Evolutionary conservation across 1,284 basidiomycete species (phyloP).

Genomic region (Microbotryomycetes sp.): DNA sequence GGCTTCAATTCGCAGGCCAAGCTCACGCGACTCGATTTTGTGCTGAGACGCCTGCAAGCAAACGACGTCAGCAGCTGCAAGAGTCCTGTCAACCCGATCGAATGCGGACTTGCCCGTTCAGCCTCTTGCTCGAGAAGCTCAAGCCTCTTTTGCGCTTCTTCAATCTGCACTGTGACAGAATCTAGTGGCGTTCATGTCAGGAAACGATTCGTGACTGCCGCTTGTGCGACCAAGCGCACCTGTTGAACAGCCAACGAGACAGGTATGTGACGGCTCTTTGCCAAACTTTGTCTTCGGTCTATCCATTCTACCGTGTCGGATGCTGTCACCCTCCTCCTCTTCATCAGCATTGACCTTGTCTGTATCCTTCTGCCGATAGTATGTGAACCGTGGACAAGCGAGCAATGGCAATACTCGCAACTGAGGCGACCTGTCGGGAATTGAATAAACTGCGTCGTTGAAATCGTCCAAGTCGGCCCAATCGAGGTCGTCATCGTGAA

Average conservation of each 20-base stretch:
- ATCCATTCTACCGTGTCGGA: slow-evolving; percentile 41
- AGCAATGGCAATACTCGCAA: slow-evolving; percentile 66
- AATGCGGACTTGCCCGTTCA: slow-evolving; percentile 1
- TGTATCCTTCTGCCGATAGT: slow-evolving; percentile 47
- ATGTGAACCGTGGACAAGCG: slow-evolving; percentile 74
- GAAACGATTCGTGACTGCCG: background rate
- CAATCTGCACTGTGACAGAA: slow-evolving; percentile 27
- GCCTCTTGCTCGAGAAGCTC: slow-evolving; percentile 8
- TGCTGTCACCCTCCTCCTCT: slow-evolving; percentile 40
- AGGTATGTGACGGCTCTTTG: slow-evolving; percentile 74
- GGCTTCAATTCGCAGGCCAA: slow-evolving; percentile 20
- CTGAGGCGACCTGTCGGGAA: slow-evolving; percentile 51
- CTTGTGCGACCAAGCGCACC: slow-evolving; percentile 47
- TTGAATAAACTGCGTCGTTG: slow-evolving; percentile 65
- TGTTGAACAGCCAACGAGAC: slow-evolving; percentile 66
- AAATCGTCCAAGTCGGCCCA: slow-evolving; percentile 84
- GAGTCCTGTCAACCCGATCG: background rate
- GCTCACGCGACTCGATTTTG: background rate
- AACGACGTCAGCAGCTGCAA: background rate
- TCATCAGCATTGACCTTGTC: too few relatives aligned
- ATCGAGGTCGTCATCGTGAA: slow-evolving; percentile 30
- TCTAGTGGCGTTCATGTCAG: slow-evolving; percentile 7
- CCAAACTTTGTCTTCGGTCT: slow-evolving; percentile 65
- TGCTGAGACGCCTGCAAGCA: background rate
- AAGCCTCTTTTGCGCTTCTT: slow-evolving; percentile 19